Base-by-base conservation (phyloP, 768 basidiomycete species). In the Candolleomyces aberdarensis region DNA sequence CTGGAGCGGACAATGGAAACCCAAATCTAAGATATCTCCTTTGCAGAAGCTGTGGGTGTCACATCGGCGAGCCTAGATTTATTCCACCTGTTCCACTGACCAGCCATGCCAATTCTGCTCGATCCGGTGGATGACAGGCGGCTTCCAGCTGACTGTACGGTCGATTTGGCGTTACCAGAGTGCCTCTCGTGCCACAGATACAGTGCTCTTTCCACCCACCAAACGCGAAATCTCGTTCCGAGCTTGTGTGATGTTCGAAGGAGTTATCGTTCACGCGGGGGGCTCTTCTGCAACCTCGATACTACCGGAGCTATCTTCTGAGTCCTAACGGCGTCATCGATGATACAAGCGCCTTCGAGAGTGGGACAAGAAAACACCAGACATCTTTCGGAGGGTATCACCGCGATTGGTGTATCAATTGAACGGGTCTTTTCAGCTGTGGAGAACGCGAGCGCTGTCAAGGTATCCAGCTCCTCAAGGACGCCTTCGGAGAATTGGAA, bases 311-410 rank as follows among this genome's bases (percentile, higher is more conserved):
- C 9, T 11, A 15, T 20, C 29, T 15, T 39, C 52, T 39, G 26
- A 39, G 11, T 32, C 32, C 32, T 57, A 26, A 65, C 50, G 32
- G 57, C 50, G 13, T 50, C 53, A 57, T 63, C 62, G 48, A 63
- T 60, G 41, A 63, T 57, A 9, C 48, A 53, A 22, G 55, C 47
- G 22, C 58, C 59, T n/a, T 55, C 58, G 8, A 36, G 31, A 22
- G 56, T 47, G 13, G 62, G 41, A 52, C 36, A 54, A 9, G 54
- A 56, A 1, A 56, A 17, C 32, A 56, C 54, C 36, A 56, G 14
- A 26, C 32, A 40, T 39, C 43, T 56, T 11, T 56, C 19, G 40
- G n/a, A 36, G 8, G 36, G 54, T 5, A 36, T 17, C 2, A 4
- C 8, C 1, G 15, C 36, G 39, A 41, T 7, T 3, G 52, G 11